phyloP scores from a whole-genome alignment of 2,329 filamentous ascomycete species.

The Talaromyces sp. region DNA sequence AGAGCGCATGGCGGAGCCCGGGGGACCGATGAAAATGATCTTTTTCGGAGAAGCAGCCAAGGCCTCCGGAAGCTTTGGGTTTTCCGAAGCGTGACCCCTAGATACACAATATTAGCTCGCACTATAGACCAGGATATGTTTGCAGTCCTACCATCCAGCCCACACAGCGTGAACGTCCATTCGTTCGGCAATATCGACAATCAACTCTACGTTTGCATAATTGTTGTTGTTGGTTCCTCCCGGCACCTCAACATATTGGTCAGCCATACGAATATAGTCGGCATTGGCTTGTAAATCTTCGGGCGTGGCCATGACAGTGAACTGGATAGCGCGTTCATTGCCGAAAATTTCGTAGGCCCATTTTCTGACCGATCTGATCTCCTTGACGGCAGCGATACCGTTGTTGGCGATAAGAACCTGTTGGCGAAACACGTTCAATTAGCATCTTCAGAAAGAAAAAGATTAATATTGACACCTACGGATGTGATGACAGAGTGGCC shows the following conservation, averaged over 20 bases:
- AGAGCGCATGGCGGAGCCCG: slow-evolving; percentile 96
- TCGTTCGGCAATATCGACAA: slow-evolving; percentile 96
- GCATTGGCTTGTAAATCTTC: slow-evolving; percentile 97
- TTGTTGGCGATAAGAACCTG: slow-evolving; percentile 99
- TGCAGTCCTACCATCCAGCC: slow-evolving; percentile 81
- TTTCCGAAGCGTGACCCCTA: slow-evolving; percentile 96
- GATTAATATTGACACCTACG: slow-evolving; percentile 51
- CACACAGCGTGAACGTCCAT: slow-evolving; percentile 98
- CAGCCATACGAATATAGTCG: slow-evolving; percentile 99
- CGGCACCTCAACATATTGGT: slow-evolving; percentile 87
- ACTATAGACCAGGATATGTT: not conserved
- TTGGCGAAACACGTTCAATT: not conserved
- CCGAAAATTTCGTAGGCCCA: slow-evolving; percentile 99
- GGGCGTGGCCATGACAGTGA: slow-evolving; percentile 98
- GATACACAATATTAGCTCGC: not conserved
- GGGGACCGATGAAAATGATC: slow-evolving; percentile 98
- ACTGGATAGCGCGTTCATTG: slow-evolving; percentile 96
- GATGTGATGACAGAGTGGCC: slow-evolving; percentile 98
- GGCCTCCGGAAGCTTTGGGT: slow-evolving; percentile 94
- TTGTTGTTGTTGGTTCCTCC: slow-evolving; percentile 99
- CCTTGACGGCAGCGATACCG: slow-evolving; percentile 98
- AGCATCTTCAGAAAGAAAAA: not conserved
- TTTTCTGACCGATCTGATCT: slow-evolving; percentile 98
- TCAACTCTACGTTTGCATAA: slow-evolving; percentile 98
- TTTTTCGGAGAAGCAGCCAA: slow-evolving; percentile 94